Evolutionary conservation across 768 basidiomycete species (phyloP).

Genomic region (Macrolepiota dolichaula): DNA sequence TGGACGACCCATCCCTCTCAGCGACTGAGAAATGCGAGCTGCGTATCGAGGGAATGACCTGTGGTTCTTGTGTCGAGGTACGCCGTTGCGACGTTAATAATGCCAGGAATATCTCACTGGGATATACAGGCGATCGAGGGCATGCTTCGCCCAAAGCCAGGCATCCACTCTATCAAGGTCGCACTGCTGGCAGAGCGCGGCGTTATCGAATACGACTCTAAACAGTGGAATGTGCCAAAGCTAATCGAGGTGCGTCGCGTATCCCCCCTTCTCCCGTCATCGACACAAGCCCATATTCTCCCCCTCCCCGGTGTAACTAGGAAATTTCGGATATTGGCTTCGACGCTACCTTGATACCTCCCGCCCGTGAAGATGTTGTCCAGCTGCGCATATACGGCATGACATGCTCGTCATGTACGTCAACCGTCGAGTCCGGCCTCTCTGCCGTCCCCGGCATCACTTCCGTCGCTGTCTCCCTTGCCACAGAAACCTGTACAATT

Average conservation of each 20-base stretch:
- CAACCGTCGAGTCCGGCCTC: slow-evolving; percentile 71
- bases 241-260: slow-evolving; percentile 60
- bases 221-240: slow-evolving; percentile 76
- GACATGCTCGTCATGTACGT: slow-evolving; percentile 83
- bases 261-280: neutral
- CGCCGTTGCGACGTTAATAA: slow-evolving; percentile 17
- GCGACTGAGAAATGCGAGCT: slow-evolving; percentile 64
- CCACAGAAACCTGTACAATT: slow-evolving; percentile 72
- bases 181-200: slow-evolving; percentile 95
- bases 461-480: slow-evolving; percentile 68
- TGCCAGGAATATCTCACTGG: neutral
- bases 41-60: slow-evolving; percentile 88
- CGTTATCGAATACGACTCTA: slow-evolving; percentile 84
- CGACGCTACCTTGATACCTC: slow-evolving; percentile 76
- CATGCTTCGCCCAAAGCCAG: slow-evolving; percentile 76
- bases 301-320: slow-evolving; percentile 33
- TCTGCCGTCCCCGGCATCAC: slow-evolving; percentile 68
- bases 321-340: slow-evolving; percentile 94
- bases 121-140: slow-evolving; percentile 74
- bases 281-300: slow-evolving; percentile 7
- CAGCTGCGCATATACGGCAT: slow-evolving; percentile 86
- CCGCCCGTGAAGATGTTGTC: slow-evolving; percentile 60
- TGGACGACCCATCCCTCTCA: slow-evolving; percentile 22
- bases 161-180: slow-evolving; percentile 91
- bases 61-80: slow-evolving; percentile 86